Evolutionary conservation across 2,329 filamentous ascomycete species (phyloP).

Genomic region (Fulvia fulva): DNA sequence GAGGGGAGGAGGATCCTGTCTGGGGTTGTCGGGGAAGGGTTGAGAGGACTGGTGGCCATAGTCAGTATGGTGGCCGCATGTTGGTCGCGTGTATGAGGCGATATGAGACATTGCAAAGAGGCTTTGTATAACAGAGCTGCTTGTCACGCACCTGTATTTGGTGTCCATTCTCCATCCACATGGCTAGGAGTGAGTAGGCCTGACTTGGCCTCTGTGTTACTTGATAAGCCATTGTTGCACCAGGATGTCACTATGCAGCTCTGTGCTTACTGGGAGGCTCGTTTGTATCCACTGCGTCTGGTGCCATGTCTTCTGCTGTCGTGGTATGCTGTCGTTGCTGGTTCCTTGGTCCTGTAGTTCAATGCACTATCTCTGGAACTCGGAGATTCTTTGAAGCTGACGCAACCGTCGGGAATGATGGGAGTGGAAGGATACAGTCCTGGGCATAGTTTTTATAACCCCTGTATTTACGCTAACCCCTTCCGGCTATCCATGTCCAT

Average conservation of each 20-base stretch:
- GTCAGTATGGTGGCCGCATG: not conserved
- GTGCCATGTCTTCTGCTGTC: conserved; percentile 17
- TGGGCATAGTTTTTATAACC: no score
- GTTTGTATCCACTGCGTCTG: conserved; percentile 42
- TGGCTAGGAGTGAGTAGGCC: conserved; percentile 32
- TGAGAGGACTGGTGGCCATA: conserved; percentile 53
- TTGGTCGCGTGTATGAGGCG: not conserved
- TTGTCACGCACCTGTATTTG: conserved; percentile 44
- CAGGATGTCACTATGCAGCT: not conserved
- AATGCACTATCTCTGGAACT: not conserved
- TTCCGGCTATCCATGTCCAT: no score
- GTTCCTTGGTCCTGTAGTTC: not conserved
- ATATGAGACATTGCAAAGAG: conserved; percentile 12
- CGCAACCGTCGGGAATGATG: no score
- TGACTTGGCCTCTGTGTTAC: conserved; percentile 31
- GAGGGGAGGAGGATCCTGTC: conserved; percentile 62
- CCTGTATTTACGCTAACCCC: no score
- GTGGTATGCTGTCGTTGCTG: not conserved
- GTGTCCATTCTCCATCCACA: conserved; percentile 39
- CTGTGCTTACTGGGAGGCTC: conserved; percentile 32
- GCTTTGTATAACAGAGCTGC: not conserved
- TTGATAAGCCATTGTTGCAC: not conserved
- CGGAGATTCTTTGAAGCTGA: not conserved
- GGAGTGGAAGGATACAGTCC: no score
- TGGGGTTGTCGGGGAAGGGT: conserved; percentile 59